These are phyloP conservation scores for Pneumocystis jirovecii DNA, from an alignment of 1,139 yeast genomes.

Conservation along the genomic window DNA sequence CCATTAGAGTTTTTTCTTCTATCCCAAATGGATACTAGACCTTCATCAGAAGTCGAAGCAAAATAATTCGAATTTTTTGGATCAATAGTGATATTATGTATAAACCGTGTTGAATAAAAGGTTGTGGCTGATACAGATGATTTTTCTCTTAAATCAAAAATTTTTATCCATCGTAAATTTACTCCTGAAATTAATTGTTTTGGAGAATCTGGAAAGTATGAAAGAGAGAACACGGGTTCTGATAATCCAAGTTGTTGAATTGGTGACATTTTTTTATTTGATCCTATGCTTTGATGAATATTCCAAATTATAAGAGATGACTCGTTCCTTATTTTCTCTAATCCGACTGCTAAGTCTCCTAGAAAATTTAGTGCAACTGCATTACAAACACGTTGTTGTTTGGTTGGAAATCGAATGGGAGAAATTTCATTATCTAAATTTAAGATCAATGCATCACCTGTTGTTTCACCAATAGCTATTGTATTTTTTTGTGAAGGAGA, in stretches of 20 bases:
- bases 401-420: slow-evolving; percentile 5
- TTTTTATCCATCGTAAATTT: slow-evolving; percentile 8
- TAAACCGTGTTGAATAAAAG: slow-evolving; percentile 37
- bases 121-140: slow-evolving; percentile 40
- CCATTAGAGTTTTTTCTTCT: slow-evolving; percentile 40
- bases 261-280: slow-evolving; percentile 26
- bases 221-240: slow-evolving; percentile 10
- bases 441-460: not conserved
- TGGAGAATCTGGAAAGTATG: not conserved
- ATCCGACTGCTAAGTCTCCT: slow-evolving; percentile 60
- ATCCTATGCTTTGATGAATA: slow-evolving; percentile 21
- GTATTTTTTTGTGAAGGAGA: not conserved
- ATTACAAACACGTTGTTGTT: slow-evolving; percentile 59
- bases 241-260: slow-evolving; percentile 4
- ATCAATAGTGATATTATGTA: slow-evolving; percentile 48
- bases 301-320: slow-evolving; percentile 72
- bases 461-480: not conserved
- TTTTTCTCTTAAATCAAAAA: not conserved
- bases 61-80: slow-evolving; percentile 52
- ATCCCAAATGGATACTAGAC: slow-evolving; percentile 78
- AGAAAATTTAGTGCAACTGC: slow-evolving; percentile 44
- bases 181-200: not conserved
- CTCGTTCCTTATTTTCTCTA: slow-evolving; percentile 69
- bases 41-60: slow-evolving; percentile 69
- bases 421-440: not conserved